A percentile compares a stretch with the other conserved stretches of the same genome.
These are phyloP conservation scores for Rhodomyrtus tomentosa DNA, from an alignment of 345 rosid genomes.

Conservation along the genomic window DNA sequence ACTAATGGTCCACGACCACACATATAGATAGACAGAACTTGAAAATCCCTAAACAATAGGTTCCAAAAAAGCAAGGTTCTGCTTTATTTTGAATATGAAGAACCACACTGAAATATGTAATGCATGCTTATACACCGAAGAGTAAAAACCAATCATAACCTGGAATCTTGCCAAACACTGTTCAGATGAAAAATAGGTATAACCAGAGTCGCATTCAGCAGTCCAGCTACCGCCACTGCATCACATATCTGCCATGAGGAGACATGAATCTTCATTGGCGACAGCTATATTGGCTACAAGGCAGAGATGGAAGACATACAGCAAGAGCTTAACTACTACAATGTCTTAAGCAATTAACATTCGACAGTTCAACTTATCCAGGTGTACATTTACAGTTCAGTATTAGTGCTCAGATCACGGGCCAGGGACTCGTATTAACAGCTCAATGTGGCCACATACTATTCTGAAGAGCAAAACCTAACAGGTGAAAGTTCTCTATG, in stretches of 20 bases:
- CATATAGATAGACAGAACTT: background rate
- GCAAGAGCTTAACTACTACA: background rate
- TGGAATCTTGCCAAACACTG: slow-evolving; percentile 98
- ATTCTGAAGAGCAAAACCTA: background rate
- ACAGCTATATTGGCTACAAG: background rate
- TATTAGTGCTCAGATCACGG: background rate
- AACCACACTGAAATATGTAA: background rate
- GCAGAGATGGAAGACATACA: background rate
- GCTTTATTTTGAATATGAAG: background rate
- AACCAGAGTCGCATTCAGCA: slow-evolving; percentile 90
- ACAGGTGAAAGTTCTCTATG: background rate
- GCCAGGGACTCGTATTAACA: background rate
- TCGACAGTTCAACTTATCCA: background rate
- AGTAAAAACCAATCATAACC: slow-evolving; percentile 31
- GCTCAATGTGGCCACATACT: background rate
- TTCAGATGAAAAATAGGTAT: slow-evolving; percentile 91
- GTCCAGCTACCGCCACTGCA: slow-evolving; percentile 97
- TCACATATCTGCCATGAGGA: slow-evolving; percentile 64
- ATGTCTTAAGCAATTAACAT: background rate
- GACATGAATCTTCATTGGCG: background rate
- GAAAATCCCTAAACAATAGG: background rate
- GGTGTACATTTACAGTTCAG: background rate
- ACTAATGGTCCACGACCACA: background rate
- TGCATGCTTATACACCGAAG: background rate
- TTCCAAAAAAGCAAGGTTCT: background rate